Percentiles rank a stretch among this genome's conserved stretches.
Evolutionary conservation across 768 basidiomycete genomes (phyloP).

Genomic region (Tylopilus balloui): DNA sequence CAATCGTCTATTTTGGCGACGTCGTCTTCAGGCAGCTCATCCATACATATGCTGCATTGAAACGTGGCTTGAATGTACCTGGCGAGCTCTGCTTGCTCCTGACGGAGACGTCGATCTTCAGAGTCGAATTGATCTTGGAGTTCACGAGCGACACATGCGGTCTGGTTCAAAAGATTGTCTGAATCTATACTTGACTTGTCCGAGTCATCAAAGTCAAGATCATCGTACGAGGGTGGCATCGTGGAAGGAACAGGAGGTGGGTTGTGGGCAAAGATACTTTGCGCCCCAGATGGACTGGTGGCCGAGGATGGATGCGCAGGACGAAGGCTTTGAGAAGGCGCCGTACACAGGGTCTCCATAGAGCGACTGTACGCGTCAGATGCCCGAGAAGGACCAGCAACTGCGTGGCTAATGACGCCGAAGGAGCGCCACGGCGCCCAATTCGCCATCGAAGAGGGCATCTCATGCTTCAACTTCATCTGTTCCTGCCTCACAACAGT

Average conservation of each 20-base stretch:
- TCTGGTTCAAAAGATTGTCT: constrained; percentile 6
- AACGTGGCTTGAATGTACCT: constrained; percentile 35
- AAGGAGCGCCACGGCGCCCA: background rate
- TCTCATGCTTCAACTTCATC: background rate
- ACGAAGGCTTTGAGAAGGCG: background rate
- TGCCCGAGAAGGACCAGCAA: constrained; percentile 23
- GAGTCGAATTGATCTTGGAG: constrained; percentile 38
- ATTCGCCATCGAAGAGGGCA: background rate
- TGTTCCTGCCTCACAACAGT: constrained; percentile 13
- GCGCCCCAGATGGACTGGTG: constrained; percentile 7
- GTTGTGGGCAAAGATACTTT: constrained; percentile 26
- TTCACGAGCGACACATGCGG: constrained; percentile 19
- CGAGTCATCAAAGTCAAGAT: constrained; percentile 9
- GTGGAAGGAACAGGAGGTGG: constrained; percentile 21
- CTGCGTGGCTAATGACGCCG: constrained; percentile 15
- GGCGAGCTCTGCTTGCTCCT: constrained; percentile 32
- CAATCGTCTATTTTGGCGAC: constrained; percentile 44
- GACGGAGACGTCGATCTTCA: constrained; percentile 38
- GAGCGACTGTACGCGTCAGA: background rate
- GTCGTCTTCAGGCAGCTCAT: constrained; percentile 40
- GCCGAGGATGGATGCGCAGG: background rate
- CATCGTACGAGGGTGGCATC: constrained; percentile 9
- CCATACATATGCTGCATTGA: constrained; percentile 54
- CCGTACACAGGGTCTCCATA: background rate
- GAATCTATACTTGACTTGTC: background rate